Evolutionary conservation across 2,329 filamentous ascomycete species (phyloP), one percentile per base, ranked within the genome.

Genomic region (Xylariaceae sp.): DNA sequence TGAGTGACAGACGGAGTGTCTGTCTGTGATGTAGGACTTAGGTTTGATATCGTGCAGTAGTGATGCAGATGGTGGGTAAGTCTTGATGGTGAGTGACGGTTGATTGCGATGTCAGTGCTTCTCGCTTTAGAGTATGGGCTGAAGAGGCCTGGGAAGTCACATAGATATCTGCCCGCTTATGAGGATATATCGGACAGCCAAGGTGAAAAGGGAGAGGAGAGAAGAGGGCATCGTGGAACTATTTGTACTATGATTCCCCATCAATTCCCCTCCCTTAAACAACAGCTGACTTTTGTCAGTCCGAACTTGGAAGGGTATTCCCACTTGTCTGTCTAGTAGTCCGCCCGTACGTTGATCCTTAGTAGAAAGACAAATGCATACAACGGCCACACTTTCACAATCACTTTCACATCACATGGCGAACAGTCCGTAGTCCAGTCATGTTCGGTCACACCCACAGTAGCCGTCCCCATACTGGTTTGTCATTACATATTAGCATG

Each of bases 381-480:
- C 14, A n/a, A 31, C 14, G 3, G 26, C 14, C 12, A 48, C 21
- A n/a, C 29, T 40, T 49, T 33, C 39, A 48, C 29, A 23, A 21
- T 43, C 41, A 23, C 31, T 26, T 48, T 54, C 21, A 23, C 47
- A 28, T 46, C 17, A 17, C n/a, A n/a, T n/a, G n/a, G n/a, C n/a
- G n/a, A n/a, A n/a, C n/a, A n/a, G n/a, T n/a, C n/a, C n/a, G n/a
- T n/a, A n/a, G n/a, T n/a, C 34, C 29, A 16, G 29, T 47, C 24
- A 16, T 6, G 4, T 9, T 40, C 39, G 41, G 28, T 57, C 56
- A 59, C 56, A 56, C 23, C 28, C 36, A 47, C 54, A 59, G 36
- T 3, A 51, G 21, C 26, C 31, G 21, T 4, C 41, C 12, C 36
- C 46, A 55, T 58, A 46, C 56, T 55, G 40, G 50, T 23, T 28